Evolutionary conservation across 2,329 filamentous ascomycete genomes (phyloP).

Genomic region (Coniochaeta sp.): DNA sequence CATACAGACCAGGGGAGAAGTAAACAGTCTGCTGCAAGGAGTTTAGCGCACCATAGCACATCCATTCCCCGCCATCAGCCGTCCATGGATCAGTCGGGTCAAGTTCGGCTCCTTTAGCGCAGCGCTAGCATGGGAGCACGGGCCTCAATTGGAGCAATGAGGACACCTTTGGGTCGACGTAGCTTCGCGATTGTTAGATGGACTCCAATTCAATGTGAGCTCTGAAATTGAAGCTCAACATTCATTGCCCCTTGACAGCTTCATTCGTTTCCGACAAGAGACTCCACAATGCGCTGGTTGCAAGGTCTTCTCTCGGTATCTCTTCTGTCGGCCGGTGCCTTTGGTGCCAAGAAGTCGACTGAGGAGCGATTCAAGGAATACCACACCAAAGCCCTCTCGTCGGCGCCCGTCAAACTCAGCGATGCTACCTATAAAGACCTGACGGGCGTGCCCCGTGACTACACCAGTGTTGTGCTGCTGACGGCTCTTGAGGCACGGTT

Average conservation of each 20-base stretch:
- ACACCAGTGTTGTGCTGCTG: slow-evolving; percentile 72
- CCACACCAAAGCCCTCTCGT: slow-evolving; percentile 58
- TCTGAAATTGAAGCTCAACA: slow-evolving; percentile 1
- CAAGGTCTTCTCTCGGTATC: slow-evolving; percentile 55
- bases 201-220: not conserved
- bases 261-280: slow-evolving; percentile 4
- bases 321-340: slow-evolving; percentile 52
- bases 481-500: slow-evolving; percentile 81
- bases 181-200: not conserved
- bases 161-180: slow-evolving; percentile 2
- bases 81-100: too few relatives aligned
- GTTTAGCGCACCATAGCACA: not conserved
- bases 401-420: slow-evolving; percentile 67
- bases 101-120: not conserved
- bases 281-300: slow-evolving; percentile 59
- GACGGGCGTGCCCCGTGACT: slow-evolving; percentile 73
- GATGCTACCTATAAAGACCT: slow-evolving; percentile 70
- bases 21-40: not conserved
- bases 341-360: slow-evolving; percentile 52
- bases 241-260: slow-evolving; percentile 1
- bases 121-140: not conserved
- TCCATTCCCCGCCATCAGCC: not conserved
- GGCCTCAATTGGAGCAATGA: slow-evolving; percentile 2
- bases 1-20: not conserved
- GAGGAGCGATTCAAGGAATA: slow-evolving; percentile 63